Base-by-base conservation (phyloP, 495 filamentous ascomycete genomes). In the Hypoxylon fuscum region DNA sequence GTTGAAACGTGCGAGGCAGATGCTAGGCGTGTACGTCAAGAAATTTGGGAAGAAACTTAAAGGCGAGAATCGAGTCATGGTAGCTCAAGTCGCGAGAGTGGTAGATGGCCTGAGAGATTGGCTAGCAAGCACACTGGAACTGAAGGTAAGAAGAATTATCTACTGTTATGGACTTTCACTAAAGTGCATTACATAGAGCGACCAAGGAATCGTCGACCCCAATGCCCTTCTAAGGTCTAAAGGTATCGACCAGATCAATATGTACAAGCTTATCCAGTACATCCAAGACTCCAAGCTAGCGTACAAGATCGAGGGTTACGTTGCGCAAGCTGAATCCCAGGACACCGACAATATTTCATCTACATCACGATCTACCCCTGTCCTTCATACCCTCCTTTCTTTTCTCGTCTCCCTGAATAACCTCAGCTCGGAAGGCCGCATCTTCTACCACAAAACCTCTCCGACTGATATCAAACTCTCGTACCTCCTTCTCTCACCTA, bases 401-500 rank as follows among this genome's bases (percentile, higher is more conserved):
- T 96, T 98, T 61, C 80, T 98, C 8, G 73, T 86, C 11, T 87
- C 92, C 3, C 78, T 98, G 22, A 96, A 91, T 66, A 96, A 98
- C 53, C 88, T 93, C 1, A 93, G 91, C 32, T 83, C 81, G 17
- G 95, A 98, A 77, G 95, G 95, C 6, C 85, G 87, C 23, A 86
- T 97, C 47, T 97, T 98, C 73, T 92, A 86, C 64, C 79, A 85
- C 34, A 90, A 85, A 69, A 70, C 70, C 9, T 40, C 68, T 8
- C 57, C 52, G 1, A 45, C 42, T 8, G 85, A 87, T 41, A 78
- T 89, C 11, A 80, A 81, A 34, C 76, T 98, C 43, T 91, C 86
- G 38, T 98, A 97, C 69, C 88, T 96, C 72, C 86, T 98, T 11
- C 85, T 98, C n/a, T 93, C 97, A 55, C 96, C 95, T 15, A 92